A percentile compares a stretch with the other conserved stretches of the same genome.
These are phyloP conservation scores for Anisogramma anomala DNA, from an alignment of 2,329 filamentous ascomycete species.

Conservation along the genomic window DNA sequence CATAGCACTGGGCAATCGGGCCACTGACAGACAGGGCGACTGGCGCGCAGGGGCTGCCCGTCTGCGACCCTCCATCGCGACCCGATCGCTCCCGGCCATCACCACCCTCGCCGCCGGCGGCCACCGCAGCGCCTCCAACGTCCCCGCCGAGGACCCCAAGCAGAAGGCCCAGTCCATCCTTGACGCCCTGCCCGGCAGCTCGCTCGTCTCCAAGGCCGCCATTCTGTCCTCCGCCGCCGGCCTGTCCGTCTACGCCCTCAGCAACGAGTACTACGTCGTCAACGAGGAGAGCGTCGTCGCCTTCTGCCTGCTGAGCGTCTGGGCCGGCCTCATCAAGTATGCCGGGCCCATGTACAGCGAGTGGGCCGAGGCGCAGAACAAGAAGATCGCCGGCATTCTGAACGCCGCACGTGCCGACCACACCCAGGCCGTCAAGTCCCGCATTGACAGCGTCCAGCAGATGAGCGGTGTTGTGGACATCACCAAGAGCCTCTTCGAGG, in stretches of 20 bases:
- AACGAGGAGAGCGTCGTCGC: slow-evolving; percentile 97
- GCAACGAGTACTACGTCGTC: slow-evolving; percentile 98
- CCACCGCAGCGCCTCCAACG: slow-evolving; percentile 60
- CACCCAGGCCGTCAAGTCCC: slow-evolving; percentile 85
- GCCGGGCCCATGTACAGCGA: slow-evolving; percentile 83
- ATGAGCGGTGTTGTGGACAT: slow-evolving; percentile 89
- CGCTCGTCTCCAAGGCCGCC: slow-evolving; percentile 86
- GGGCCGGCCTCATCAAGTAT: slow-evolving; percentile 85
- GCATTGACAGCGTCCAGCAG: slow-evolving; percentile 90
- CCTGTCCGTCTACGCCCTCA: slow-evolving; percentile 86
- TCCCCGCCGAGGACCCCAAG: slow-evolving; percentile 81
- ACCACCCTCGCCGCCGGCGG: slow-evolving; percentile 51
- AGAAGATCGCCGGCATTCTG: slow-evolving; percentile 90
- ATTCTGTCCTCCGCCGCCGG: slow-evolving; percentile 89
- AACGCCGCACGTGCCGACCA: slow-evolving; percentile 91
- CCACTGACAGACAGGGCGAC: slow-evolving; percentile 19
- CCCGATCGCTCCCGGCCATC: slow-evolving; percentile 64
- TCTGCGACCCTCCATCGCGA: slow-evolving; percentile 70
- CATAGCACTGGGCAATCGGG: slow-evolving; percentile 21
- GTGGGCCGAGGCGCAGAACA: slow-evolving; percentile 80
- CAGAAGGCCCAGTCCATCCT: slow-evolving; percentile 94
- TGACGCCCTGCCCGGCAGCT: slow-evolving; percentile 85
- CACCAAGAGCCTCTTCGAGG: slow-evolving; percentile 93
- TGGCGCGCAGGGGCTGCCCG: slow-evolving; percentile 65
- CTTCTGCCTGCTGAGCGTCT: slow-evolving; percentile 85